These are phyloP conservation scores for Bolboschoenus planiculmis DNA, from an alignment of 176 grass and related monocot genomes.

Conservation along the genomic window DNA sequence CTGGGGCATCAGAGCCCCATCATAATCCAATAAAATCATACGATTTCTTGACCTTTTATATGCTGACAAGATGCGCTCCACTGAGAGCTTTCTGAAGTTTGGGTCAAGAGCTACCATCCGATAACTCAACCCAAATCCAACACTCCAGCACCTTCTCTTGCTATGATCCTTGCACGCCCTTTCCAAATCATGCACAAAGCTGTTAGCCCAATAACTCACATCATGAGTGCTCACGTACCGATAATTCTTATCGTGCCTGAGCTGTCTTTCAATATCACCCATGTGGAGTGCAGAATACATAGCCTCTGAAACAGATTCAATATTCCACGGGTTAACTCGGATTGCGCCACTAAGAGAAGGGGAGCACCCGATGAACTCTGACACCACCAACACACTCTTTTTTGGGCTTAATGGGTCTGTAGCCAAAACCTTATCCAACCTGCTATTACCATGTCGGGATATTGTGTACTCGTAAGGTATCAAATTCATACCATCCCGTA, in stretches of 20 bases:
- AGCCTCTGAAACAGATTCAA: conserved; percentile 46
- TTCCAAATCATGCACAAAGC: conserved; percentile 42
- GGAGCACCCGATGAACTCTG: conserved; percentile 54
- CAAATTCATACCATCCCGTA: conserved; percentile 57
- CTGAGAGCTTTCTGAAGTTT: conserved; percentile 39
- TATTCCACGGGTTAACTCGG: conserved; percentile 55
- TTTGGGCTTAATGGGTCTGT: conserved; percentile 9
- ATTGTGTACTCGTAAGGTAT: conserved; percentile 56
- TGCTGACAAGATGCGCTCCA: conserved; percentile 31
- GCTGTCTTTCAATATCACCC: conserved; percentile 29
- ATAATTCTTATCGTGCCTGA: conserved; percentile 49
- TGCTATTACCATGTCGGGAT: conserved; percentile 35
- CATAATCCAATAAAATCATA: conserved; percentile 51
- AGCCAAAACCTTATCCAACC: conserved; percentile 27
- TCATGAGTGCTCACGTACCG: conserved; percentile 51
- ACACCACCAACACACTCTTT: conserved; percentile 44
- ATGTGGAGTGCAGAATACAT: conserved; percentile 36
- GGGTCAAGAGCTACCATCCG: conserved; percentile 40
- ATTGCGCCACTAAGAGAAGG: conserved; percentile 54
- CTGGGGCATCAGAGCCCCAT: conserved; percentile 44
- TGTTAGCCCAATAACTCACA: conserved; percentile 45
- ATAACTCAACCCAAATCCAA: conserved; percentile 46
- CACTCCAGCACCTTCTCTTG: conserved; percentile 36
- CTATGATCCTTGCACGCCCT: conserved; percentile 36
- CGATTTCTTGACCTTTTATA: conserved; percentile 39